Percentiles rank a stretch among this genome's conserved stretches.
Conservation (phyloP, 805 yeast genomes). For the Myxozyma lipomycoides region DNA sequence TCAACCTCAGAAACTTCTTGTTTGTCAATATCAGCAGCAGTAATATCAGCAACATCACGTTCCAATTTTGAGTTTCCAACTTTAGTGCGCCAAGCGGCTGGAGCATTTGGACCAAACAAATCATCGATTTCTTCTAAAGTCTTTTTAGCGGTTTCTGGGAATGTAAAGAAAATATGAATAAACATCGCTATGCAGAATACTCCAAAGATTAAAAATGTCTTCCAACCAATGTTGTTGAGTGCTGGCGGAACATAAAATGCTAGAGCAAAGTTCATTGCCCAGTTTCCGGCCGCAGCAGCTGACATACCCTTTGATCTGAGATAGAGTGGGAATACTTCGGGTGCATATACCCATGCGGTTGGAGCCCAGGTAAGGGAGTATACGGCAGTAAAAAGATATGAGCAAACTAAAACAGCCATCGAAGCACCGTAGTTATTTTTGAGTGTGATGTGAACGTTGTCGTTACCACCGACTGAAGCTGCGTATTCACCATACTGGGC, state of each 20-base stretch:
- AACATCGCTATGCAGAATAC: conserved; percentile 49
- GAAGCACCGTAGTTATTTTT: conserved; percentile 30
- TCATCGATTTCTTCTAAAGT: conserved; percentile 53
- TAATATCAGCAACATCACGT: conserved; percentile 37
- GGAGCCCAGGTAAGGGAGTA: conserved; percentile 42
- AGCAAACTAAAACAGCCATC: conserved; percentile 44
- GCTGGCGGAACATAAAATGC: conserved; percentile 55
- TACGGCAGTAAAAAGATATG: conserved; percentile 44
- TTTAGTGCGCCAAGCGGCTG: conserved; percentile 12
- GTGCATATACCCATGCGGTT: conserved; percentile 13
- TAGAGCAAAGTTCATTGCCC: conserved; percentile 56
- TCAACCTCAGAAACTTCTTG: neutral
- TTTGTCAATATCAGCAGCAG: neutral
- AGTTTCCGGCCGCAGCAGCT: conserved; percentile 53
- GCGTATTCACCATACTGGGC: conserved; percentile 31
- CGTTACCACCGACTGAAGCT: conserved; percentile 42
- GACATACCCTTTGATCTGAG: conserved; percentile 54
- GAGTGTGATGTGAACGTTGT: conserved; percentile 33
- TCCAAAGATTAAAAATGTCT: conserved; percentile 60
- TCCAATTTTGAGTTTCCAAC: conserved; percentile 55
- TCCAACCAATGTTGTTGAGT: conserved; percentile 47
- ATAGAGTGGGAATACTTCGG: conserved; percentile 45
- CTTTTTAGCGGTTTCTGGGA: conserved; percentile 61
- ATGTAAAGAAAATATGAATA: conserved; percentile 47
- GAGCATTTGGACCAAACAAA: conserved; percentile 15